phyloP scores from a whole-genome alignment of 768 basidiomycete genomes.

The Trametes cingulata region DNA sequence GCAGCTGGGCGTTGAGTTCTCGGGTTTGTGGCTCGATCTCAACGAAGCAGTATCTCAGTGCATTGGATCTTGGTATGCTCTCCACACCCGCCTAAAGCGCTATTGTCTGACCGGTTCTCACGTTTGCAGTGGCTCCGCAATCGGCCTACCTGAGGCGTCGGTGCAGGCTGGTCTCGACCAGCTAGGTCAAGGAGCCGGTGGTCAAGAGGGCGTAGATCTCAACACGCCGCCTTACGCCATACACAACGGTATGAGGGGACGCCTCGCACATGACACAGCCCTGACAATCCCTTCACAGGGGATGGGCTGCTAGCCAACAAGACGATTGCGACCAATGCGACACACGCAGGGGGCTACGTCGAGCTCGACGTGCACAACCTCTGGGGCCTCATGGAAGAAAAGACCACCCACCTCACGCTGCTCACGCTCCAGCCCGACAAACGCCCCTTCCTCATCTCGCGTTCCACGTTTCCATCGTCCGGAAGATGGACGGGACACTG shows the following conservation, averaged over 20 bases:
- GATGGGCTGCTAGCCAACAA: conserved; percentile 49
- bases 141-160: conserved; percentile 53
- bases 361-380: conserved; percentile 75
- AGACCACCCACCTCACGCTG: conserved; percentile 61
- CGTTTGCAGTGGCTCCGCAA: conserved; percentile 47
- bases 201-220: conserved; percentile 47
- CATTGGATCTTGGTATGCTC: conserved; percentile 52
- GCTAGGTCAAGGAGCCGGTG: conserved; percentile 53
- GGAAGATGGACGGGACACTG: conserved; percentile 78
- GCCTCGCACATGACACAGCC: no score
- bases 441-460: conserved; percentile 70
- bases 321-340: conserved; percentile 69
- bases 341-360: conserved; percentile 58
- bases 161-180: conserved; percentile 46
- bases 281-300: conserved; percentile 34
- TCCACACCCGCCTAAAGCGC: not conserved
- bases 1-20: conserved; percentile 50
- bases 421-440: conserved; percentile 52
- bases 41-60: conserved; percentile 66
- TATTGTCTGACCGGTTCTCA: not conserved
- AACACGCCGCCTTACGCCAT: conserved; percentile 67
- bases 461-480: conserved; percentile 66
- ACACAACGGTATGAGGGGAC: conserved; percentile 55
- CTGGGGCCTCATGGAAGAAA: conserved; percentile 72
- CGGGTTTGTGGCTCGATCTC: conserved; percentile 72